Evolutionary conservation across 2,329 filamentous ascomycete species (phyloP).

Genomic region (Calonectria pteridis): DNA sequence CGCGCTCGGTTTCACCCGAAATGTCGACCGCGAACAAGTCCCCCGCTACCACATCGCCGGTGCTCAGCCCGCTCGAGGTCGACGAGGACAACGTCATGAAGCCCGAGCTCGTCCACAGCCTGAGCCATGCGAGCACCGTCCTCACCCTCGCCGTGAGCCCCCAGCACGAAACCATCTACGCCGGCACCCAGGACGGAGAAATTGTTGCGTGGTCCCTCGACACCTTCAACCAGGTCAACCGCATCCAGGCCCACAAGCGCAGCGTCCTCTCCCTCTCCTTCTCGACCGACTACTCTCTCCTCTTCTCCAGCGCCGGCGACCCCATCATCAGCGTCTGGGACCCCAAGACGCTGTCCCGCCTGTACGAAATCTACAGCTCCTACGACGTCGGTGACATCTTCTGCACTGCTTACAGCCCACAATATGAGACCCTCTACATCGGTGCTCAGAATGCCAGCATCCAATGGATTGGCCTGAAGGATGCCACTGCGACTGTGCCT

Average conservation of each 20-base stretch:
- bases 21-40: constrained; percentile 38
- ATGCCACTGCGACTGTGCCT: constrained; percentile 69
- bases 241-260: constrained; percentile 89
- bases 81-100: constrained; percentile 40
- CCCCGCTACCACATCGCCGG: constrained; percentile 37
- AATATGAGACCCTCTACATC: constrained; percentile 86
- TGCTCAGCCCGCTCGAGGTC: constrained; percentile 41
- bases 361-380: constrained; percentile 92
- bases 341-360: constrained; percentile 77
- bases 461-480: constrained; percentile 87
- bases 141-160: constrained; percentile 86
- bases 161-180: constrained; percentile 84
- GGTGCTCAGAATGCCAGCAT: constrained; percentile 96
- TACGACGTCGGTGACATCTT: constrained; percentile 98
- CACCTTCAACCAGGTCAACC: constrained; percentile 84
- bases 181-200: constrained; percentile 92
- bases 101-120: constrained; percentile 79
- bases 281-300: constrained; percentile 77
- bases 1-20: constrained; percentile 38
- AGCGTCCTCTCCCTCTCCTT: constrained; percentile 90
- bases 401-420: constrained; percentile 88
- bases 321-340: constrained; percentile 96
- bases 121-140: constrained; percentile 83
- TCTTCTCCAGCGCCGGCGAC: constrained; percentile 95
- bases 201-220: constrained; percentile 92